Base-by-base conservation (phyloP, 2,329 filamentous ascomycete species). In the Stachybotrys elegans region DNA sequence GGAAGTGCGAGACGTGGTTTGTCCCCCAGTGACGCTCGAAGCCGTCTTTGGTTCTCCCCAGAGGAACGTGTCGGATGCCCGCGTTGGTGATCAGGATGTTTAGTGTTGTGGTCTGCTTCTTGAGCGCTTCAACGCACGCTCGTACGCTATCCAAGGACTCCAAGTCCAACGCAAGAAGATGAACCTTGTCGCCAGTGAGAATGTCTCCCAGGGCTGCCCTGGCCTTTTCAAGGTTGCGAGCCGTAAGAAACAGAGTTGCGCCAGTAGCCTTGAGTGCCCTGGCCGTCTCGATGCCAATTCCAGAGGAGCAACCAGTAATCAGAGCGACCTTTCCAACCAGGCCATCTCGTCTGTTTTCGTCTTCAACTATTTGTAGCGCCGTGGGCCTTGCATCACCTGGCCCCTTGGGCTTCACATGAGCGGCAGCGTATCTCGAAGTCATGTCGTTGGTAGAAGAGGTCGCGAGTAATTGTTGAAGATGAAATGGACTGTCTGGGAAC, bases 201-300 rank as follows among this genome's bases (percentile, higher is more conserved):
- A 54, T 48, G 40, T 16, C 51, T 9, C 41, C 53, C 13, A 61
- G 51, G 9, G 58, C 59, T 13, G 47, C 41, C 44, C 60, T 54
- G 9, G 58, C 63, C 42, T 66, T 68, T 8, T 48, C 46, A 1
- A 65, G 35, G 42, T 68, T 53, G 2, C 69, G 56, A 0, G 58
- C 67, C 2, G 62, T 60, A 2, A 67, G 47, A 43, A 60, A 67
- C 11, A 71, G 44, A 2, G 48, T 62, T 0, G 66, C 66, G 6
- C 68, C 66, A 0, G 68, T 70, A 7, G 48, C 41, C 12, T 55
- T 48, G 1, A 71, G 50, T 2, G 66, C 67, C 7, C 58, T 57
- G n/a, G 57, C 66, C 1, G 64, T 69, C 46, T 67, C 65, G 23
- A 65, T 51, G 7, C 66, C 66, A 17, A 69, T 55, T 1, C 66